phyloP scores from a whole-genome alignment of 2,329 filamentous ascomycete genomes.

The Epichloe amarillans region DNA sequence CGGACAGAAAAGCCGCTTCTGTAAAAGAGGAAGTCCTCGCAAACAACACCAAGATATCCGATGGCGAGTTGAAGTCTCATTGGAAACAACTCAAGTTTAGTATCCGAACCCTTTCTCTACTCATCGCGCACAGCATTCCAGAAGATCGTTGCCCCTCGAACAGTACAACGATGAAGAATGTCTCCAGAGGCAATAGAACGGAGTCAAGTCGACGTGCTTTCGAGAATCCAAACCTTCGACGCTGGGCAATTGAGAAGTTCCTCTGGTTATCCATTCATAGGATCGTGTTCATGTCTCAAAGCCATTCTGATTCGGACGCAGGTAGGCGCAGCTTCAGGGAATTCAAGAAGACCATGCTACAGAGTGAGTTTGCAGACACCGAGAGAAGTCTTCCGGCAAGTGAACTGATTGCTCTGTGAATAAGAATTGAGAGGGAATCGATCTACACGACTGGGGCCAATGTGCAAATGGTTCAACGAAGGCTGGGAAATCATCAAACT shows the following conservation, averaged over 20 bases:
- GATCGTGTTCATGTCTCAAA: neutral
- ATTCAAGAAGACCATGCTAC: neutral
- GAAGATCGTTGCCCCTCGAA: neutral
- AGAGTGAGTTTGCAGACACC: neutral
- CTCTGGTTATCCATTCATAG: neutral
- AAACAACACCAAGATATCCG: neutral
- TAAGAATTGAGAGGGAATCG: neutral
- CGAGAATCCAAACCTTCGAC: neutral
- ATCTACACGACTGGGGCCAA: neutral
- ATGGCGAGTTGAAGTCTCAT: neutral
- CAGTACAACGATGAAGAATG: too few species aligned
- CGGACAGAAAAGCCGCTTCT: neutral
- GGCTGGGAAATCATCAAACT: neutral
- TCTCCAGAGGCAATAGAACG: neutral
- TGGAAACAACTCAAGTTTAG: conserved; percentile 1
- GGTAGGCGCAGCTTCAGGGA: neutral
- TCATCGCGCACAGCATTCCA: neutral
- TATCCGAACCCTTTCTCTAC: neutral
- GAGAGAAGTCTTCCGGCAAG: too few species aligned
- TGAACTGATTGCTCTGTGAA: neutral
- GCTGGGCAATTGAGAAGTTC: neutral
- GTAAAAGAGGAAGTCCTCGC: neutral
- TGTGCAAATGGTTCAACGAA: neutral
- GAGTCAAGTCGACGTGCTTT: neutral
- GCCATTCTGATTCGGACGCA: neutral